These are phyloP conservation scores for Debaryomyces robertsiae DNA, from an alignment of 1,139 yeast species.

Conservation along the genomic window DNA sequence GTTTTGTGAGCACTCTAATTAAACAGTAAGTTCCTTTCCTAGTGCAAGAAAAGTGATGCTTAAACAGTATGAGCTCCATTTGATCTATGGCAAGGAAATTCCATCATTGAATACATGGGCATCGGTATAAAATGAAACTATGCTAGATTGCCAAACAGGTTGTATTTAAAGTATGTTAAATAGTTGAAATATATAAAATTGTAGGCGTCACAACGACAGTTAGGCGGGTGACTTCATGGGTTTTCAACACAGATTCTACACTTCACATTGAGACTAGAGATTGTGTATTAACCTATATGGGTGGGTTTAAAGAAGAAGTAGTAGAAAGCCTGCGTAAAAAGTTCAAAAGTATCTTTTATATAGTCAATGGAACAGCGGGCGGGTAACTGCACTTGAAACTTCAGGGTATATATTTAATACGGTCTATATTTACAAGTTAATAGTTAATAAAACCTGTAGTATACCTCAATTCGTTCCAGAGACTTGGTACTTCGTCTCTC, in stretches of 20 bases:
- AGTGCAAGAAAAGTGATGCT: constrained; percentile 15
- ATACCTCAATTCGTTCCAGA: constrained; percentile 37
- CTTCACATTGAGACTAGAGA: not conserved
- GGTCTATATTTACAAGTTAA: constrained; percentile 8
- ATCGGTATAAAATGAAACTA: constrained; percentile 46
- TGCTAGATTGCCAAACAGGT: constrained; percentile 43
- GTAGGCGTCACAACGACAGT: no score
- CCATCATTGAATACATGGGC: constrained; percentile 48
- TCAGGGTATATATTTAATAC: not conserved
- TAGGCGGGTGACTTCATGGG: no score
- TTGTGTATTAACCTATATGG: constrained; percentile 10
- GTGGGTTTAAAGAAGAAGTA: constrained; percentile 7
- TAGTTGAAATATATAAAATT: constrained; percentile 2
- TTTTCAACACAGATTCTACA: no score
- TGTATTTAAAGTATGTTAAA: not conserved
- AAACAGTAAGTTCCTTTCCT: constrained; percentile 20
- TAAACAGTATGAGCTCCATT: constrained; percentile 17
- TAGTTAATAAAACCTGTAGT: constrained; percentile 19
- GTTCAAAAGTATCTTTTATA: not conserved
- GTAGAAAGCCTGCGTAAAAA: constrained; percentile 3
- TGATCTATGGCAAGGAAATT: constrained; percentile 46
- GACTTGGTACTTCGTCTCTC: constrained; percentile 37
- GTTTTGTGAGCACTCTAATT: constrained; percentile 15
- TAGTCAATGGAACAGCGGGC: not conserved
- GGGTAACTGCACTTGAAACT: constrained; percentile 7